These are phyloP conservation scores for Saraca asoca DNA, from an alignment of 331 rosid species.

Conservation along the genomic window DNA sequence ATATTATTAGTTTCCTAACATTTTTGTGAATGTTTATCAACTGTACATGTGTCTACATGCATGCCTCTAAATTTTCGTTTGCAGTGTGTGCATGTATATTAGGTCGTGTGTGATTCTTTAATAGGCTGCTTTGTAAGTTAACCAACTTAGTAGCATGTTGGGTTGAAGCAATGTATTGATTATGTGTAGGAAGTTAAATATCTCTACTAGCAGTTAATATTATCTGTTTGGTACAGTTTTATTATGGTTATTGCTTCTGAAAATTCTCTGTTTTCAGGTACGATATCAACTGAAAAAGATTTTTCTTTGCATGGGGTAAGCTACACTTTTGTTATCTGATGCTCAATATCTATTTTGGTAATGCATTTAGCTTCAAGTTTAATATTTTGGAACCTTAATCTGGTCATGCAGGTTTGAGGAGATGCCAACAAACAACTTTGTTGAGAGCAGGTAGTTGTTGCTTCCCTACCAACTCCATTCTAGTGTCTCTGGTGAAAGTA, in stretches of 20 bases:
- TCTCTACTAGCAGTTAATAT: not conserved
- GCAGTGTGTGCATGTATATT: not conserved
- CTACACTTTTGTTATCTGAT: constrained; percentile 31
- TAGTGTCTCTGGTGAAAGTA: not conserved
- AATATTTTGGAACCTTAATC: constrained; percentile 26
- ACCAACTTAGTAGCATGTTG: not conserved
- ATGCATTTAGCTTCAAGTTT: constrained; percentile 21
- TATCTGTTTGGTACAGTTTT: constrained; percentile 1
- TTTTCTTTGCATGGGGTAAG: constrained; percentile 91
- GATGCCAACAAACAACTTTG: constrained; percentile 96
- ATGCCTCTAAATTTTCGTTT: not conserved
- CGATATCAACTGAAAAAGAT: constrained; percentile 74
- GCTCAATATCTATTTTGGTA: constrained; percentile 24
- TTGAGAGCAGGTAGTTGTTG: constrained; percentile 82
- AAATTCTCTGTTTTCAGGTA: constrained; percentile 58
- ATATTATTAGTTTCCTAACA: constrained; percentile 11
- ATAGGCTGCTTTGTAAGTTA: not conserved
- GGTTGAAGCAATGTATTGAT: not conserved
- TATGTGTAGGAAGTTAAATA: not conserved
- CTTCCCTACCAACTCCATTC: constrained; percentile 17
- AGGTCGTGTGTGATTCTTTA: not conserved
- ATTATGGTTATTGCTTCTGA: constrained; percentile 15
- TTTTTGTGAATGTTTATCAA: constrained; percentile 1
- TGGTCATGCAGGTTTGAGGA: constrained; percentile 80
- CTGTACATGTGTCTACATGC: not conserved